A percentile compares a stretch with the other conserved stretches of the same genome.
Conservation (phyloP, 805 yeast genomes). For the Blastobotrys peoriensis region DNA sequence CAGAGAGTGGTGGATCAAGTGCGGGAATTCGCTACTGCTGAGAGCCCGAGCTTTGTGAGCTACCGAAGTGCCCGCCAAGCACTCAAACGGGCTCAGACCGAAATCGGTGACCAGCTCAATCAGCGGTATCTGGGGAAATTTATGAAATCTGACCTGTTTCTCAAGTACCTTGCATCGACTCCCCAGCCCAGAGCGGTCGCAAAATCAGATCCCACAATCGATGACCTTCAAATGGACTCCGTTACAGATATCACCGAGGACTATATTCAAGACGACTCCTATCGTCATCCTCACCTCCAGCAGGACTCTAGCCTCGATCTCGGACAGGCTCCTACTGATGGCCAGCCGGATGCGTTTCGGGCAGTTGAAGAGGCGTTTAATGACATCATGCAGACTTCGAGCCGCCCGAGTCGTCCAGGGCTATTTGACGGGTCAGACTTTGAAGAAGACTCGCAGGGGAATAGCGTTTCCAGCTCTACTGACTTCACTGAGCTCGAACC, state of each 20-base stretch:
- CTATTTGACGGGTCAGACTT: neutral
- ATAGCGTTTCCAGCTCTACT: neutral
- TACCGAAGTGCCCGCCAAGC: slow-evolving; percentile 54
- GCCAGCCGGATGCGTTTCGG: slow-evolving; percentile 33
- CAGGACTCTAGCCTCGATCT: neutral
- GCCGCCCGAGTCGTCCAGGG: slow-evolving; percentile 4
- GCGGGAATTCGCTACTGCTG: slow-evolving; percentile 1
- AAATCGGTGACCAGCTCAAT: slow-evolving; percentile 46
- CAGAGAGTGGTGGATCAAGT: slow-evolving; percentile 30
- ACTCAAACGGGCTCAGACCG: slow-evolving; percentile 53
- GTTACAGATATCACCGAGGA: slow-evolving; percentile 20
- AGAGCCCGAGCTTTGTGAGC: slow-evolving; percentile 15
- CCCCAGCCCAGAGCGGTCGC: slow-evolving; percentile 12
- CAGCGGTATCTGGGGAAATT: slow-evolving; percentile 52
- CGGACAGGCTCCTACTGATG: neutral
- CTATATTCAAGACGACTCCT: neutral
- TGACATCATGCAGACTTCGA: slow-evolving; percentile 37
- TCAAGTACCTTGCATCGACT: slow-evolving; percentile 44
- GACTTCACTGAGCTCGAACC: slow-evolving; percentile 7
- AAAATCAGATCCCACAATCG: slow-evolving; percentile 16
- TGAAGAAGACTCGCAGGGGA: neutral
- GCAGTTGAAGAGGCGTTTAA: slow-evolving; percentile 67
- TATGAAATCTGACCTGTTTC: slow-evolving; percentile 50
- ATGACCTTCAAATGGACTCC: slow-evolving; percentile 27
- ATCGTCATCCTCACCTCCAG: neutral